Evolutionary conservation across 2,329 filamentous ascomycete genomes (phyloP).

Genomic region (Akanthomyces muscarius): DNA sequence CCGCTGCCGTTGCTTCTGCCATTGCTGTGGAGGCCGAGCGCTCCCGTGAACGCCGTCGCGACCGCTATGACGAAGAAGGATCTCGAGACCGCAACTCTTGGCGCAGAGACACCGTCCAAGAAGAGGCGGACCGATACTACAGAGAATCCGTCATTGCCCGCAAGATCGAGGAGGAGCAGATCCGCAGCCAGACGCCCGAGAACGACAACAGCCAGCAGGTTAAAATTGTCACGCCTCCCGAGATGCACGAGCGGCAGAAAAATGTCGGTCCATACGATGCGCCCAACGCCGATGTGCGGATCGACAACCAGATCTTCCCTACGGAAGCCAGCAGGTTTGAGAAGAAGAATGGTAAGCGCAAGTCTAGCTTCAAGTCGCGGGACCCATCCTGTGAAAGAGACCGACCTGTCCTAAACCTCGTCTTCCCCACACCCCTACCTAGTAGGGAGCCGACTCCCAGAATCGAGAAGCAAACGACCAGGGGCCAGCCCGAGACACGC

Average conservation of each 20-base stretch:
- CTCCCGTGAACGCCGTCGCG: constrained; percentile 30
- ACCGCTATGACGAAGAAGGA: constrained; percentile 31
- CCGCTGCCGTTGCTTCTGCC: constrained; percentile 44
- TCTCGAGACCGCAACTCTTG: constrained; percentile 31
- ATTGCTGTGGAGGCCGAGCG: constrained; percentile 40
- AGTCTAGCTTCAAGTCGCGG: constrained; percentile 38
- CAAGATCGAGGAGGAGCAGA: constrained; percentile 50
- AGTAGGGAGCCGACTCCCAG: constrained; percentile 25
- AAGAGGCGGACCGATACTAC: constrained; percentile 55
- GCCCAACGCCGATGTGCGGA: constrained; percentile 60
- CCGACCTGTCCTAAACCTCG: constrained; percentile 56
- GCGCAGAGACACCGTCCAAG: constrained; percentile 46
- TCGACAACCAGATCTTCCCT: constrained; percentile 57
- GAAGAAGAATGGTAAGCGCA: constrained; percentile 25
- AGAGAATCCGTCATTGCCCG: constrained; percentile 52
- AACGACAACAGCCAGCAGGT: constrained; percentile 33
- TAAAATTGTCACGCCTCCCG: constrained; percentile 52
- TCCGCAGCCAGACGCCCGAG: constrained; percentile 48
- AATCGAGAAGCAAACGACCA: constrained; percentile 18
- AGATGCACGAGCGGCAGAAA: constrained; percentile 29
- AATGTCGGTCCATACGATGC: constrained; percentile 51
- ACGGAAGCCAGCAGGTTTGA: constrained; percentile 41
- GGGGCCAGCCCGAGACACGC: constrained; percentile 17
- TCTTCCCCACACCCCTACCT: constrained; percentile 54
- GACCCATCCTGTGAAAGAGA: constrained; percentile 53